Percentiles rank a stretch among this genome's conserved stretches.
These are phyloP conservation scores for Acer campestre DNA, from an alignment of 345 rosid genomes.

Conservation along the genomic window DNA sequence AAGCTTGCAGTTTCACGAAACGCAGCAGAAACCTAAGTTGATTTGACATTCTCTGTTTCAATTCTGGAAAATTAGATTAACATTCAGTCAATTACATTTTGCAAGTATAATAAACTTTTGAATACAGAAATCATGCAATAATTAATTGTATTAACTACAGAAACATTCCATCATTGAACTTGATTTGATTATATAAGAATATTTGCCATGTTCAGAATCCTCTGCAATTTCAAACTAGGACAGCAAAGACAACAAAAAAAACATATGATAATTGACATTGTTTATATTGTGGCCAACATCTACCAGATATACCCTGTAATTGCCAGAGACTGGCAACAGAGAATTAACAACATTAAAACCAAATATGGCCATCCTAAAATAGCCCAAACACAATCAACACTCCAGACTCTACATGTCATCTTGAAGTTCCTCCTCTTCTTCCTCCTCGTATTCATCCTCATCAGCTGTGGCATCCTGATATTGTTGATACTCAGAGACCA, in stretches of 20 bases:
- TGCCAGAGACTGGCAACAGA: constrained; percentile 32
- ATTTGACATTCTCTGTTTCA: too few relatives aligned
- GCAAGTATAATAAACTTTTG: too few relatives aligned
- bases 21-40: too few relatives aligned
- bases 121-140: too few relatives aligned
- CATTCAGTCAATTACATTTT: too few relatives aligned
- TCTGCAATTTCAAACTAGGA: neutral
- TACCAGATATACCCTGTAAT: constrained; percentile 12
- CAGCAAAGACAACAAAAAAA: neutral
- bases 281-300: constrained; percentile 13
- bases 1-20: too few relatives aligned
- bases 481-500: constrained; percentile 57
- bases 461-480: constrained; percentile 55
- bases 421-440: constrained; percentile 36
- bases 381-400: constrained; percentile 6
- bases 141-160: too few relatives aligned
- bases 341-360: neutral
- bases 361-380: neutral
- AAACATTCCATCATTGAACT: neutral
- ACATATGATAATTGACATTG: constrained; percentile 7
- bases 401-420: constrained; percentile 20
- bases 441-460: constrained; percentile 46
- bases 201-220: too few relatives aligned
- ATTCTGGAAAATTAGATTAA: neutral
- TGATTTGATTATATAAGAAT: neutral